Base-by-base conservation (phyloP, 1,284 basidiomycete species). In the Sporisorium graminicola region DNA sequence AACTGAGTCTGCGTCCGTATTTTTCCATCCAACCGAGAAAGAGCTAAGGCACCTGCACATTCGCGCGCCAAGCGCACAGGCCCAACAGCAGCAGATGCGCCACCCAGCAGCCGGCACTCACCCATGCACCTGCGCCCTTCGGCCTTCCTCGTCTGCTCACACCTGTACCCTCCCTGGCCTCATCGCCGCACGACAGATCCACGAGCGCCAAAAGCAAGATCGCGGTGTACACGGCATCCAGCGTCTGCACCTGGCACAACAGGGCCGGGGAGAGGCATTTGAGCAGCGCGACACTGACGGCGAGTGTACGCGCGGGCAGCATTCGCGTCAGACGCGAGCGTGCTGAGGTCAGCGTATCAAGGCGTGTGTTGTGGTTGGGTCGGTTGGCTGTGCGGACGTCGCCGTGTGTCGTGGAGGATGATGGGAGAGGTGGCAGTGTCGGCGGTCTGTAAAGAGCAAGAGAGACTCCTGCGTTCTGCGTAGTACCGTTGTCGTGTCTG, bases 391-490 rank as follows among this genome's bases (percentile, higher is more conserved):
- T 53, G n/a, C 9, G 51, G 22, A 12, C 35, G 13, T 13, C 35
- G n/a, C 26, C 18, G 31, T 13, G 8, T 31, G 31, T 4, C 2
- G 35, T 10, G 33, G 51, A 22, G 6, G 54, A 18, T 9, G 27
- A 20, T 4, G 51, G 46, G 3, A 63, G 64, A 1, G 55, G 56
- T 3, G 64, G 64, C 10, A 72, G 24, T 2, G 64, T 52, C 1
- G 64, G 7, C 8, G 70, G 65, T 14, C 71, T 33, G 27, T 69
- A 69, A 3, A 74, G 44, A 2, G 72, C 66, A 16, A 74, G 35
- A 29, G 66, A 74, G 5, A 58, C 50, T 6, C 54, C 29, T 14
- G 29, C 44, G 0, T 33, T n/a, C 16, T n/a, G n/a, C n/a, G n/a
- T n/a, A n/a, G n/a, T n/a, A n/a, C n/a, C n/a, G n/a, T n/a, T n/a